Conservation (phyloP, 2,329 filamentous ascomycete species). For the Bipolaris gigantea region DNA sequence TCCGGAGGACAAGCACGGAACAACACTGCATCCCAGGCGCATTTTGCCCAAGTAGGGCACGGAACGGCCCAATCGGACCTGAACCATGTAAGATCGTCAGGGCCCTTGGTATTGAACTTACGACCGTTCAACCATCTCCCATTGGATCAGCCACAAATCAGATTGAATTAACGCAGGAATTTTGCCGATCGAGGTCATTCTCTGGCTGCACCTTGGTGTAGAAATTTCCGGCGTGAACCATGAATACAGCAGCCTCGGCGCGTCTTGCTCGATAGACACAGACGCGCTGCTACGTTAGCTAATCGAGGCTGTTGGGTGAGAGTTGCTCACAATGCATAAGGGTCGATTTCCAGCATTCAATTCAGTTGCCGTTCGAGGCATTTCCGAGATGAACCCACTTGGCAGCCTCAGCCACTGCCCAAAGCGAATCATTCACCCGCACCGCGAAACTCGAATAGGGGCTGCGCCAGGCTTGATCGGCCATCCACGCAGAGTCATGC, state of each 20-base stretch:
- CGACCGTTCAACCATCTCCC: conserved; percentile 30
- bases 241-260: conserved; percentile 15
- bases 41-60: conserved; percentile 23
- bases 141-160: conserved; percentile 31
- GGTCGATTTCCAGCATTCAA: not conserved
- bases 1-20: conserved; percentile 32
- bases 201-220: conserved; percentile 15
- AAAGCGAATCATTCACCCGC: conserved; percentile 26
- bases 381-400: conserved; percentile 29
- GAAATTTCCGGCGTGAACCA: conserved; percentile 27
- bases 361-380: conserved; percentile 5
- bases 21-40: conserved; percentile 25
- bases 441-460: conserved; percentile 30
- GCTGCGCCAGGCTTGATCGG: conserved; percentile 15
- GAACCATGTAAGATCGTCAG: conserved; percentile 40
- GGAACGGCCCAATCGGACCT: conserved; percentile 34
- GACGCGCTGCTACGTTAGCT: conserved; percentile 10
- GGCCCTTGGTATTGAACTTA: conserved; percentile 21
- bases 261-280: conserved; percentile 7
- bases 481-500: not conserved
- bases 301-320: conserved; percentile 1
- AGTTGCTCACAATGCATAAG: not conserved
- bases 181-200: conserved; percentile 19
- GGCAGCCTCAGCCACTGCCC: conserved; percentile 29
- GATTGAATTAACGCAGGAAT: conserved; percentile 36